phyloP scores from a whole-genome alignment of 2,329 filamentous ascomycete genomes.

The Aspergillus terreus region DNA sequence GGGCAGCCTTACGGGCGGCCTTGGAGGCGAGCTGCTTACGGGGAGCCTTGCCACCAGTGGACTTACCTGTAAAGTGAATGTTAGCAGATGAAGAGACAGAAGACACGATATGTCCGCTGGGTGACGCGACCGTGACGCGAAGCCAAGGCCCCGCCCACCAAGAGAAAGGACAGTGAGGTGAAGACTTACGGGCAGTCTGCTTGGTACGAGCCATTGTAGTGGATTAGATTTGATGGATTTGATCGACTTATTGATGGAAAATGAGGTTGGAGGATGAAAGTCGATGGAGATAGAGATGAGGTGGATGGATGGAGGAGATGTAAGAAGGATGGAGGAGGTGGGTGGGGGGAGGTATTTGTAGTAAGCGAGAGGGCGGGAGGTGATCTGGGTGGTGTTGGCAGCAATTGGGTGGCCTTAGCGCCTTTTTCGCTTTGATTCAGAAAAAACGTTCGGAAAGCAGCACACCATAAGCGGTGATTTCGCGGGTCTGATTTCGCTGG shows the following conservation, averaged over 20 bases:
- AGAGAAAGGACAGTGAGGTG: slow-evolving; percentile 19
- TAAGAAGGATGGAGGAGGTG: slow-evolving; percentile 34
- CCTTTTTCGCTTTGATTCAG: slow-evolving; percentile 25
- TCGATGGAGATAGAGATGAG: slow-evolving; percentile 20
- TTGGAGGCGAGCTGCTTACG: slow-evolving; percentile 99
- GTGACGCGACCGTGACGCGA: slow-evolving; percentile 17
- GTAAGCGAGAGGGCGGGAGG: slow-evolving; percentile 27
- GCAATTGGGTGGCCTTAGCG: slow-evolving; percentile 25
- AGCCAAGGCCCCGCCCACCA: slow-evolving; percentile 7
- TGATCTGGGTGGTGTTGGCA: slow-evolving; percentile 32
- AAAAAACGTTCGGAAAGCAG: slow-evolving; percentile 31
- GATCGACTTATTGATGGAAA: slow-evolving; percentile 26
- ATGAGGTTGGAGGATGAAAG: slow-evolving; percentile 25
- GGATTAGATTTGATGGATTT: slow-evolving; percentile 28
- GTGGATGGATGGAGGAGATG: slow-evolving; percentile 24
- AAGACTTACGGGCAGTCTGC: slow-evolving; percentile 50
- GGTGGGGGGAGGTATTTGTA: slow-evolving; percentile 43
- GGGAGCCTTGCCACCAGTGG: slow-evolving; percentile 68
- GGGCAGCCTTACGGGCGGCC: slow-evolving; percentile 96
- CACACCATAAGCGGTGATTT: slow-evolving; percentile 31
- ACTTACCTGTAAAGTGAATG: slow-evolving; percentile 57
- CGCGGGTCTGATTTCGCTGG: slow-evolving; percentile 23
- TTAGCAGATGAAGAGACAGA: slow-evolving; percentile 26
- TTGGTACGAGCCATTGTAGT: slow-evolving; percentile 49
- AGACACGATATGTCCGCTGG: slow-evolving; percentile 10